Evolutionary conservation across 2,329 filamentous ascomycete species (phyloP).

Genomic region (Sporothrix globosa): DNA sequence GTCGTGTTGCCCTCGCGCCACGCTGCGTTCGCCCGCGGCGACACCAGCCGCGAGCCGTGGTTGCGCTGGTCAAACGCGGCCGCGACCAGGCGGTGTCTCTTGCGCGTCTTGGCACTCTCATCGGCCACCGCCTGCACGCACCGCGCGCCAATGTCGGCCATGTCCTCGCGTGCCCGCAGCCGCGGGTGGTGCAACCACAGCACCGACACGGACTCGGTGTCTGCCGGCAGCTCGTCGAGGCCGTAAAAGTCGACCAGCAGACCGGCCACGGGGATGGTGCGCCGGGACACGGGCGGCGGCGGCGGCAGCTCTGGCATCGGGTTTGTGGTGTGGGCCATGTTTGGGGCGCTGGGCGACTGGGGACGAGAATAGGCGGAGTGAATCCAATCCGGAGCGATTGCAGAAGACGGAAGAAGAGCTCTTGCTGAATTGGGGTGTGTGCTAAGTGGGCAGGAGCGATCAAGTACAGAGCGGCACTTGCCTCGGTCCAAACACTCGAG

Average conservation of each 20-base stretch:
- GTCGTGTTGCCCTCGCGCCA: constrained; percentile 78
- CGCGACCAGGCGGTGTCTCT: constrained; percentile 62
- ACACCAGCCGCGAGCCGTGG: constrained; percentile 75
- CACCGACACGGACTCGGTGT: constrained; percentile 65
- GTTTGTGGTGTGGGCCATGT: constrained; percentile 33
- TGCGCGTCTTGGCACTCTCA: constrained; percentile 39
- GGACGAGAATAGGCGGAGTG: no score
- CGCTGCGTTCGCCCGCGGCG: constrained; percentile 69
- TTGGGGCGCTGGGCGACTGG: background rate
- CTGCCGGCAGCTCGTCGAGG: constrained; percentile 66
- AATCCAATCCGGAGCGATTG: no score
- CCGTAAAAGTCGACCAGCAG: constrained; percentile 81
- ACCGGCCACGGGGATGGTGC: constrained; percentile 73
- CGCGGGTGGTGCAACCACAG: constrained; percentile 93
- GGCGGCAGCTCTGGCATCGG: constrained; percentile 42
- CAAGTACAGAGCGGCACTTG: background rate
- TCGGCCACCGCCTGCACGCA: constrained; percentile 70
- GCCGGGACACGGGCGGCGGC: constrained; percentile 61
- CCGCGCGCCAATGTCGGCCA: constrained; percentile 73
- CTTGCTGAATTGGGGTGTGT: background rate
- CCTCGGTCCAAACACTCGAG: constrained; percentile 5
- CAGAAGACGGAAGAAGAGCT: no score
- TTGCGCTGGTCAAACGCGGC: constrained; percentile 91
- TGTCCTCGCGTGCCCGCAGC: constrained; percentile 68
- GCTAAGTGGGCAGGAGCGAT: background rate